Evolutionary conservation across 768 basidiomycete species (phyloP).

Genomic region (Coprinellus micaceus): DNA sequence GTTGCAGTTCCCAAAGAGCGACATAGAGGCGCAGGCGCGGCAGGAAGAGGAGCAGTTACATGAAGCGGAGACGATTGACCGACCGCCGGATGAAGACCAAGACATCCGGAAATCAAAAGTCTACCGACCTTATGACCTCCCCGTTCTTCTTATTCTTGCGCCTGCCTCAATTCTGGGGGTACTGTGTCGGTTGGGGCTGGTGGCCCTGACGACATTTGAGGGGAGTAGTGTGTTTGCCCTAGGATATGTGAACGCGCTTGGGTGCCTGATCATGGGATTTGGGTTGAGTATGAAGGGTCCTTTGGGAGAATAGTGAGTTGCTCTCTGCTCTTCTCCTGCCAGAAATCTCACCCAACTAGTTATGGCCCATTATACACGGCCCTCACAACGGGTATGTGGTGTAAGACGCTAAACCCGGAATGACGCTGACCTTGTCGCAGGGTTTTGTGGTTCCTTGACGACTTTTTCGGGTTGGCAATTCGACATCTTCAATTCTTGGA

Average conservation of each 20-base stretch:
- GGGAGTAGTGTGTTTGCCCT: conserved; percentile 77
- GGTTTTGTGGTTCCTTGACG: conserved; percentile 94
- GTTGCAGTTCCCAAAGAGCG: too few species aligned
- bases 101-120: conserved; percentile 28
- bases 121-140: conserved; percentile 53
- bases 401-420: too few species aligned
- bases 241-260: conserved; percentile 80
- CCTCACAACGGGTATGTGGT: conserved; percentile 68
- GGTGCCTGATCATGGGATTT: conserved; percentile 91
- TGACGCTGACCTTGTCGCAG: conserved; percentile 33
- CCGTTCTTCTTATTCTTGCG: conserved; percentile 67
- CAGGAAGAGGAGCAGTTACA: too few species aligned
- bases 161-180: conserved; percentile 85
- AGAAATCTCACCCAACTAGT: conserved; percentile 34
- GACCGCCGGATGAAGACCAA: conserved; percentile 28
- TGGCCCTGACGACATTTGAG: conserved; percentile 69
- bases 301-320: conserved; percentile 68
- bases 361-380: conserved; percentile 88
- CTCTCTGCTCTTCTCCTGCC: neutral
- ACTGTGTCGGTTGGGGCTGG: conserved; percentile 75
- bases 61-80: too few species aligned
- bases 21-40: too few species aligned
- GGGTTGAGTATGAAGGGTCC: conserved; percentile 66
- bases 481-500: conserved; percentile 83
- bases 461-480: conserved; percentile 97